Base-by-base conservation (phyloP, 2,329 filamentous ascomycete genomes). In the Dothiorella sarmentorum region DNA sequence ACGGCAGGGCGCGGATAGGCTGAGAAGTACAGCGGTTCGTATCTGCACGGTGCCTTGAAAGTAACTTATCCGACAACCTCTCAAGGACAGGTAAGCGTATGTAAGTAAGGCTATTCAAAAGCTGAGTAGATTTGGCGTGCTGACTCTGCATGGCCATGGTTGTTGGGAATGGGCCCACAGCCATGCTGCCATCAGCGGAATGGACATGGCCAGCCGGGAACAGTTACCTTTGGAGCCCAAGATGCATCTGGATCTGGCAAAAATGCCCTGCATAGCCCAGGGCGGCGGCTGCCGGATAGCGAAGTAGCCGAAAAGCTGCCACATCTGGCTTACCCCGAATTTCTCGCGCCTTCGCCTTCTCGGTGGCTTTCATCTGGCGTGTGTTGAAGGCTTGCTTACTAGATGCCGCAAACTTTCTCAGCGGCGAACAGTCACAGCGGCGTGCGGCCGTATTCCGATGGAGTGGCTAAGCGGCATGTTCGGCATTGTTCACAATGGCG, bases 261-360 rank as follows among this genome's bases (percentile, higher is more conserved):
- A 26, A 20, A 24, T 29, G 45, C 7, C 45, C 45, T n/a, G 11
- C 31, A 26, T 31, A 37, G 20, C 18, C 47, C 13, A 22, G 7
- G 31, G 20, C 33, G 10, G 7, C 47, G 47, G 31, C 9, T 38
- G 7, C 35, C 49, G 35, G 49, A 27, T 18, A 24, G n/a, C 49
- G 33, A 27, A 15, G 49, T 29, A 53, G 33, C 49, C 49, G 49
- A 53, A n/a, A 53, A 40, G 47, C 13, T 37, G 49, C 49, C 22
- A 27, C 49, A 20, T 35, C 17, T 22, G 24, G 17, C 26, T 40
- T 53, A 53, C 49, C 49, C 49, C 33, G 35, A 35, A 40, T 53
- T 53, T 18, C 1, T 20, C 22, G 47, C 47, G 47, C 26, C 7
- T 7, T n/a, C n/a, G n/a, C n/a, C 9, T 37, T 17, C 18, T 24